A percentile compares a stretch with the other conserved stretches of the same genome.
These are phyloP conservation scores for Saccharomycopsis synnaedendra DNA, from an alignment of 805 yeast species.

Conservation along the genomic window DNA sequence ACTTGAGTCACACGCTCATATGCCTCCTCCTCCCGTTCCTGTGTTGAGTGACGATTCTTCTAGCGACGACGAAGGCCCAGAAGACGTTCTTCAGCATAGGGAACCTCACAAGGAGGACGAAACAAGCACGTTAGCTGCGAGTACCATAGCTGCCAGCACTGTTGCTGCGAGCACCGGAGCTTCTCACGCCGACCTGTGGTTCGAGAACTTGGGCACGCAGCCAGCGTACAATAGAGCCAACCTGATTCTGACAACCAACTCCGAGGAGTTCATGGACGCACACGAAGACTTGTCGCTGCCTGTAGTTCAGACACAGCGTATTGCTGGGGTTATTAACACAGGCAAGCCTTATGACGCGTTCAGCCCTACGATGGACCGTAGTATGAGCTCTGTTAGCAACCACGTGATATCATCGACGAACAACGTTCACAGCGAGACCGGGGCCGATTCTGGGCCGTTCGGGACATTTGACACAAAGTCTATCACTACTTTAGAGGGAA, in stretches of 20 bases:
- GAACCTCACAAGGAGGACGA: neutral
- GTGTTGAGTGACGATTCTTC: neutral
- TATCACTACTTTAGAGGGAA: neutral
- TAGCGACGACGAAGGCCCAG: neutral
- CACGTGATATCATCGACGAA: neutral
- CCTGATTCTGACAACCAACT: constrained; percentile 5
- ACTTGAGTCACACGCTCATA: neutral
- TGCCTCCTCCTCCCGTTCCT: neutral
- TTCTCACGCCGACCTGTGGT: constrained; percentile 8
- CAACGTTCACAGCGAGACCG: neutral
- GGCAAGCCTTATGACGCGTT: neutral
- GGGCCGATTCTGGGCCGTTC: neutral
- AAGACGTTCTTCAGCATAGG: neutral
- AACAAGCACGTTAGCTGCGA: neutral
- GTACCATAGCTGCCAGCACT: neutral
- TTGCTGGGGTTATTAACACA: neutral
- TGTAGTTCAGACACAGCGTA: neutral
- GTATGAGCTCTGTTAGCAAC: neutral
- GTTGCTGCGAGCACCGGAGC: neutral
- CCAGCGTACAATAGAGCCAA: constrained; percentile 1
- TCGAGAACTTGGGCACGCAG: constrained; percentile 4
- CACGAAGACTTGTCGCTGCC: constrained; percentile 14
- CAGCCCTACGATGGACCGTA: neutral
- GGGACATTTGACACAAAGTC: neutral
- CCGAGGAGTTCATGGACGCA: constrained; percentile 14